Evolutionary conservation across 2,329 filamentous ascomycete species (phyloP).

Genomic region (Colletotrichum musae): DNA sequence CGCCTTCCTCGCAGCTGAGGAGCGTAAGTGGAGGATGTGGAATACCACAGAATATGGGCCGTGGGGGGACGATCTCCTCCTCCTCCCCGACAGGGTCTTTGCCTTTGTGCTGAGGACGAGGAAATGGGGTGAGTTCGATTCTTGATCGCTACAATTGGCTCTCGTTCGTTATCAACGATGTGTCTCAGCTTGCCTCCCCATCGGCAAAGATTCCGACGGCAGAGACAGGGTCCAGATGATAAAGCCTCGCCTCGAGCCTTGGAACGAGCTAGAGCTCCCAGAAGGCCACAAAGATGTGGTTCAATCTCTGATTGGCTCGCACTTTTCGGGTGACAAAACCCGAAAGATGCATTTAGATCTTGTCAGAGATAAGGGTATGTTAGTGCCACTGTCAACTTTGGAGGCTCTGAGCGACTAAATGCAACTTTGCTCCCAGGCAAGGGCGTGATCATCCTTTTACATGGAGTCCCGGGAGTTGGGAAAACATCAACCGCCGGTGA

Average conservation of each 20-base stretch:
- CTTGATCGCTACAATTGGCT: too few species aligned
- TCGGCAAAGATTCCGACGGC: neutral
- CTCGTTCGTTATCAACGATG: neutral
- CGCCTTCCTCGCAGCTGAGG: neutral
- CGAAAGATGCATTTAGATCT: conserved; percentile 49
- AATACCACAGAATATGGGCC: conserved; percentile 32
- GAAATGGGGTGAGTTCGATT: conserved; percentile 50
- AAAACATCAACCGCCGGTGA: conserved; percentile 61
- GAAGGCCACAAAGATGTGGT: conserved; percentile 1
- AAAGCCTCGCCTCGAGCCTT: neutral
- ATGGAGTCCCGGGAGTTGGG: conserved; percentile 63
- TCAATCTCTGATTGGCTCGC: neutral
- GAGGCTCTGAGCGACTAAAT: neutral
- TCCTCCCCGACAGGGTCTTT: conserved; percentile 59
- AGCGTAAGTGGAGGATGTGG: conserved; percentile 45
- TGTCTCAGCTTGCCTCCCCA: neutral
- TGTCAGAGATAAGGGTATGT: conserved; percentile 58
- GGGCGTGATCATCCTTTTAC: conserved; percentile 60
- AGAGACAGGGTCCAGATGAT: neutral
- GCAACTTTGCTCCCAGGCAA: neutral
- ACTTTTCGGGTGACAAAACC: neutral
- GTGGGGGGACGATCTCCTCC: conserved; percentile 46
- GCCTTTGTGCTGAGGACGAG: conserved; percentile 57
- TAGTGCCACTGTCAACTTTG: conserved; percentile 25
- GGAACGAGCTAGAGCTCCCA: neutral